phyloP scores from a whole-genome alignment of 495 filamentous ascomycete species.

The Neurospora cerealis region DNA sequence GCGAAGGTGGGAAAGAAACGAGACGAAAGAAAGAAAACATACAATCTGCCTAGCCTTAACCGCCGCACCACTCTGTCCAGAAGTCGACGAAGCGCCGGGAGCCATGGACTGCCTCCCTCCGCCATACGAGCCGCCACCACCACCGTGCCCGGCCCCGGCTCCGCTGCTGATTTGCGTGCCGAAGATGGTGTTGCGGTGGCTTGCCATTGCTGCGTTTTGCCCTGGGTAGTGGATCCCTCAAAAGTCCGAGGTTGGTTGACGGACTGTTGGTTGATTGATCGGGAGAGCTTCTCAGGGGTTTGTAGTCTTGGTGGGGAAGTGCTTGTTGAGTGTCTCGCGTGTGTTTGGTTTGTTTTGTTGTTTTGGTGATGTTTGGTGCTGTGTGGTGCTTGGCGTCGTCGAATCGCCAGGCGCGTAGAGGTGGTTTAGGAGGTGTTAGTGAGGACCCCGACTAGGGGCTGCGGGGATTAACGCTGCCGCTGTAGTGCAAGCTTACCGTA shows the following conservation, averaged over 20 bases:
- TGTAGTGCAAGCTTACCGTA: background rate
- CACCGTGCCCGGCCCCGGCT: background rate
- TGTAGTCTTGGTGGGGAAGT: background rate
- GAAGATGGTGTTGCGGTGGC: background rate
- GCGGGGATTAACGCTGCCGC: background rate
- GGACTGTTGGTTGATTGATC: too few species aligned
- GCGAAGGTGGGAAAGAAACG: too few species aligned
- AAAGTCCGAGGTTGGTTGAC: too few species aligned
- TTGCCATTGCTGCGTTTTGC: background rate
- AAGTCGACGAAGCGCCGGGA: conserved; percentile 8
- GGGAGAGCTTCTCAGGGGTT: too few species aligned
- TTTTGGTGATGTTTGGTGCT: background rate
- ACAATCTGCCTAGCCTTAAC: conserved; percentile 37
- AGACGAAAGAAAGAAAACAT: conserved; percentile 7
- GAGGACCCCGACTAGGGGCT: background rate
- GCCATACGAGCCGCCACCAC: background rate
- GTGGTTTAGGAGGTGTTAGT: background rate
- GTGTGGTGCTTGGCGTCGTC: background rate
- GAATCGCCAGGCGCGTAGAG: background rate
- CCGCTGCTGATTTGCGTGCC: background rate
- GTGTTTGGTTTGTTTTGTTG: background rate
- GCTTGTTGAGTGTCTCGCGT: background rate
- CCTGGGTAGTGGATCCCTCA: too few species aligned
- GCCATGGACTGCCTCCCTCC: conserved; percentile 19
- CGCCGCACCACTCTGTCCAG: background rate